These are phyloP conservation scores for Neofusicoccum cordaticola DNA, from an alignment of 2,329 filamentous ascomycete species.

Conservation along the genomic window DNA sequence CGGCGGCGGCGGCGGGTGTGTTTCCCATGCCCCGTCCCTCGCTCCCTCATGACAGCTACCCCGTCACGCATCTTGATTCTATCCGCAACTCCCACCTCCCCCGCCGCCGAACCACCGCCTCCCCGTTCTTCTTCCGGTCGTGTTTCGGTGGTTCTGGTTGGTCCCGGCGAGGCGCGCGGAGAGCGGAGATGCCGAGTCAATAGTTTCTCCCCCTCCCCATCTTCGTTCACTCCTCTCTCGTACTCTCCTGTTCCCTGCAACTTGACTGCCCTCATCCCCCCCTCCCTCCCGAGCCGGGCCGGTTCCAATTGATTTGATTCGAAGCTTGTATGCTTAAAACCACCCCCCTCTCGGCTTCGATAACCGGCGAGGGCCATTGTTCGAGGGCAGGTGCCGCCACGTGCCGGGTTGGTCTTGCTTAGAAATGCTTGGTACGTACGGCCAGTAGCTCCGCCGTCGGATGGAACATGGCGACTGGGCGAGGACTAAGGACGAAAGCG, in stretches of 20 bases:
- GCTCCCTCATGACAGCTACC: too few relatives aligned
- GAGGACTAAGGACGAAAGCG: not conserved
- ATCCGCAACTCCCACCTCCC: too few relatives aligned
- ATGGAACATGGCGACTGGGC: not conserved
- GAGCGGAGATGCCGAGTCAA: not conserved
- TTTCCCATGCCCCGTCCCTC: too few relatives aligned
- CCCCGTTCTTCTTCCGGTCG: not conserved
- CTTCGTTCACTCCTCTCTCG: not conserved
- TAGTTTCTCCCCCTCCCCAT: not conserved
- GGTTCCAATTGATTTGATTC: not conserved
- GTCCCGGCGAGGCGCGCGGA: not conserved
- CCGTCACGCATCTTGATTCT: too few relatives aligned
- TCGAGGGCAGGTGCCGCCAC: not conserved
- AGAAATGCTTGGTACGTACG: not conserved
- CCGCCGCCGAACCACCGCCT: too few relatives aligned
- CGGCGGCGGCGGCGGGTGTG: too few relatives aligned
- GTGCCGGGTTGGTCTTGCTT: not conserved
- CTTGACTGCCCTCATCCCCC: not conserved
- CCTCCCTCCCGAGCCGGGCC: not conserved
- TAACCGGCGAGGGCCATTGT: not conserved
- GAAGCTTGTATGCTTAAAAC: slow-evolving; percentile 3
- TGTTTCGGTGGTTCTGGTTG: not conserved
- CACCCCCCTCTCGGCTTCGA: not conserved
- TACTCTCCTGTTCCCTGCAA: not conserved
- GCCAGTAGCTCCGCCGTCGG: too few relatives aligned